Evolutionary conservation across 2,329 filamentous ascomycete genomes (phyloP), one percentile per base, ranked within the genome.

Genomic region (Cordyceps tenuipes): DNA sequence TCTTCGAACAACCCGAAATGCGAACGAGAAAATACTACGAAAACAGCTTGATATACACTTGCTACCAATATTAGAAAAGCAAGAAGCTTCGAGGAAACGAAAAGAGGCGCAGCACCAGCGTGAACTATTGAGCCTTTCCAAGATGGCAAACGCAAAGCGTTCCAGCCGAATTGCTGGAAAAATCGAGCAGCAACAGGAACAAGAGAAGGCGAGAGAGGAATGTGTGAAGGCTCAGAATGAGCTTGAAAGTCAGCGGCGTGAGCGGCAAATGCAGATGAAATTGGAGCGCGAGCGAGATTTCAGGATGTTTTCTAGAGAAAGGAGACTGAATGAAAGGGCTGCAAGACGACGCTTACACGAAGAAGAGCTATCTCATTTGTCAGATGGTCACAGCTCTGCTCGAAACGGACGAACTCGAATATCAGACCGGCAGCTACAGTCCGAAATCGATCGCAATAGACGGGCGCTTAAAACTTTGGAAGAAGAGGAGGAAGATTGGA

Each of bases 71-170:
- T 82, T 99, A 15, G 87, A 95, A 72, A 89, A 89, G 68, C 85
- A 89, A 65, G 85, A 87, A 66, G 82, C 92, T 66, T 82, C 86
- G 34, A 85, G 86, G 62, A 92, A 93, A 72, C 76, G 84, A 75
- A 81, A 90, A 77, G 78, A 88, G 54, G 67, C 77, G 3, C 82
- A 85, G 63, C 79, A 88, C 66, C 84, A 95, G 70, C 90, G 87
- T 63, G 93, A 97, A 68, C 74, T 96, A 23, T 78, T 91, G 57
- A 91, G 86, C 65, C 73, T 96, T 64, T 87, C 93, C 66, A 93
- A 94, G 70, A 82, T 97, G 75, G 91, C 91, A n/a, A 90, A 88
- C 60, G 93, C 94, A 4, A 99, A 99, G 75, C 82, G 94, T 63
- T 99, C 94, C 0, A 96, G 90, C 68, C 85, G 94, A 63, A 84